Evolutionary conservation across 805 yeast species (phyloP), one percentile per base, ranked within the genome.

Genomic region (Nakazawaea populi): DNA sequence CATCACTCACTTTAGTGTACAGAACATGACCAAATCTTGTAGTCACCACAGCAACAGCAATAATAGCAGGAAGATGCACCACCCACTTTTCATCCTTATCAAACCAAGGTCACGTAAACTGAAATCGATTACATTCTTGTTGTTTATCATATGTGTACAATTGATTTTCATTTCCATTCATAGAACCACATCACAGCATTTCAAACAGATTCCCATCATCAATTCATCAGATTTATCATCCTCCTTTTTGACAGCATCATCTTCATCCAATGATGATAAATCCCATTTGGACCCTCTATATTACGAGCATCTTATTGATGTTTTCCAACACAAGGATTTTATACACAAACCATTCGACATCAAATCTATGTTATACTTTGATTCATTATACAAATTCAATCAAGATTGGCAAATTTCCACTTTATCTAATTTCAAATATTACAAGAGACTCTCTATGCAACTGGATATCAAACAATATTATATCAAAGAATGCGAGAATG

Each of bases 351-450:
- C 69, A 4, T 58, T 70, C 24, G 56, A 60, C 4, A 63, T 71
- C 42, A 69, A 75, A 51, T 78, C 83, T 58, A 59, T 64, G 38
- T 54, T 65, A 5, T 80, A 76, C 55, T 79, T 80, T 58, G 65
- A 70, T 41, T 70, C 67, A 47, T 58, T 80, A 5, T 70, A 70
- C 54, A 55, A 59, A 28, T 44, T 49, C 11, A 63, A 76, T 46
- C 69, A 71, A 24, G 71, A 75, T 37, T 80, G 85, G 85, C 6
- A 12, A 9, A 43, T 51, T 7, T 4, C 44, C 5, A 24, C 32
- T 3, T 35, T 51, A 9, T 7, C 11, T 5, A 31, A 42, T 12
- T 7, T 40, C 18, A 46, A 38, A 39, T 51, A 46, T 37, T 39
- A 42, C 45, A 46, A 46, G 45, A 51, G 43, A 34, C 31, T 51